A percentile compares a stretch with the other conserved stretches of the same genome.
Evolutionary conservation across 1,139 yeast species (phyloP).

Genomic region (Yamadazyma conglobata): DNA sequence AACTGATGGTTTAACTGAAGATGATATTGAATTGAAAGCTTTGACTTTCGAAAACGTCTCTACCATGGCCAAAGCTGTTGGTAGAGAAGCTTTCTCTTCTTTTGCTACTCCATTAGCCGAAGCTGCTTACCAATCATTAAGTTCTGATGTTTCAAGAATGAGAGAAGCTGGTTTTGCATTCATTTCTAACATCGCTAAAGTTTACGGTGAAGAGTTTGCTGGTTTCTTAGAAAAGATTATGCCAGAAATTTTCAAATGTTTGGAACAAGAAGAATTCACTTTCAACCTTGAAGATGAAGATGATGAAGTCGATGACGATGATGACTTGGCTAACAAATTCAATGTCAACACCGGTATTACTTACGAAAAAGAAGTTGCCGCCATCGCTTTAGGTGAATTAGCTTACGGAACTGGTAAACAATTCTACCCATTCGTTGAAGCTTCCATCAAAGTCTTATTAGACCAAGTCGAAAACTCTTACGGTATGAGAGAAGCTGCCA

Average conservation of each 20-base stretch:
- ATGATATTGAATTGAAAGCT: slow-evolving; percentile 83
- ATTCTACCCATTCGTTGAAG: slow-evolving; percentile 75
- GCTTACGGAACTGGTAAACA: slow-evolving; percentile 81
- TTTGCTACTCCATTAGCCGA: slow-evolving; percentile 87
- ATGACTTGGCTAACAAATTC: slow-evolving; percentile 66
- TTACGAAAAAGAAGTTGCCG: slow-evolving; percentile 95
- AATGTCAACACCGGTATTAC: slow-evolving; percentile 93
- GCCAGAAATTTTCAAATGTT: slow-evolving; percentile 79
- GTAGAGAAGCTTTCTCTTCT: slow-evolving; percentile 80
- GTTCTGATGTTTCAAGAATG: slow-evolving; percentile 76
- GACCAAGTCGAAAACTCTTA: slow-evolving; percentile 83
- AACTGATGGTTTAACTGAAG: slow-evolving; percentile 71
- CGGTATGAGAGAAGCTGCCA: slow-evolving; percentile 88
- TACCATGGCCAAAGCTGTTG: slow-evolving; percentile 95
- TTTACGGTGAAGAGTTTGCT: slow-evolving; percentile 85
- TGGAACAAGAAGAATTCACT: slow-evolving; percentile 78
- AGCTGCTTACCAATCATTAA: slow-evolving; percentile 79
- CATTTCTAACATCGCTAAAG: slow-evolving; percentile 91
- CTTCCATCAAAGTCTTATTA: slow-evolving; percentile 59
- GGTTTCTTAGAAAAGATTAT: slow-evolving; percentile 79
- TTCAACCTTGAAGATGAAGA: slow-evolving; percentile 42
- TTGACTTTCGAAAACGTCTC: slow-evolving; percentile 90
- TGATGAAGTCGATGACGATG: slow-evolving; percentile 44
- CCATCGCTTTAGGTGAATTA: slow-evolving; percentile 86
- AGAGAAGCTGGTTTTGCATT: slow-evolving; percentile 97